A percentile compares a stretch with the other conserved stretches of the same genome.
These are phyloP conservation scores for Pezizomycotina sp. DNA, from an alignment of 2,329 filamentous ascomycete genomes.

Conservation along the genomic window DNA sequence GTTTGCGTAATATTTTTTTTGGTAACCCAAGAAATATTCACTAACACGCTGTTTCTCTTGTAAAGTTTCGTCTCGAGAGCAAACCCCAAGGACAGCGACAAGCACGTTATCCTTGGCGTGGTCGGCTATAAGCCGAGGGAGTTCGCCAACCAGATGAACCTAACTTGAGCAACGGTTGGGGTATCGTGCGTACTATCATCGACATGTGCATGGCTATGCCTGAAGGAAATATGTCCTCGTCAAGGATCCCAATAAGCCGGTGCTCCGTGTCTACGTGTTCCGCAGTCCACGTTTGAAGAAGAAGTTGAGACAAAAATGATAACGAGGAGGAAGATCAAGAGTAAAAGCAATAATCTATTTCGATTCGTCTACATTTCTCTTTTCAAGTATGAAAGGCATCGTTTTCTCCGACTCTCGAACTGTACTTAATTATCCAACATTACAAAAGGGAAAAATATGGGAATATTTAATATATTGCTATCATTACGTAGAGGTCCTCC, in stretches of 20 bases:
- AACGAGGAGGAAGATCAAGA: conserved; percentile 42
- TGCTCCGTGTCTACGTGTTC: conserved; percentile 88
- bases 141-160: conserved; percentile 94
- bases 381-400: too few relatives aligned
- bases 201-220: conserved; percentile 74
- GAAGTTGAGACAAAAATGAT: conserved; percentile 55
- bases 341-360: conserved; percentile 25
- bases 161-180: conserved; percentile 97
- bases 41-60: conserved; percentile 25
- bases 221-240: conserved; percentile 68
- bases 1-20: conserved; percentile 23
- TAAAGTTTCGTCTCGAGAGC: conserved; percentile 79
- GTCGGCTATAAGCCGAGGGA: conserved; percentile 96
- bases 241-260: conserved; percentile 89
- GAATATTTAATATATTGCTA: too few relatives aligned
- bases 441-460: too few relatives aligned
- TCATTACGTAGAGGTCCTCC: too few relatives aligned
- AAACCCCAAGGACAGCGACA: conserved; percentile 81
- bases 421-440: too few relatives aligned
- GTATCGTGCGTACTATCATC: conserved; percentile 92
- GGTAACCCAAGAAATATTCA: too few relatives aligned
- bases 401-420: too few relatives aligned
- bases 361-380: too few relatives aligned
- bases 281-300: conserved; percentile 75
- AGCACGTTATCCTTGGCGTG: conserved; percentile 88